Conservation (phyloP, 1,284 basidiomycete species). For the Tylopilus sp. region DNA sequence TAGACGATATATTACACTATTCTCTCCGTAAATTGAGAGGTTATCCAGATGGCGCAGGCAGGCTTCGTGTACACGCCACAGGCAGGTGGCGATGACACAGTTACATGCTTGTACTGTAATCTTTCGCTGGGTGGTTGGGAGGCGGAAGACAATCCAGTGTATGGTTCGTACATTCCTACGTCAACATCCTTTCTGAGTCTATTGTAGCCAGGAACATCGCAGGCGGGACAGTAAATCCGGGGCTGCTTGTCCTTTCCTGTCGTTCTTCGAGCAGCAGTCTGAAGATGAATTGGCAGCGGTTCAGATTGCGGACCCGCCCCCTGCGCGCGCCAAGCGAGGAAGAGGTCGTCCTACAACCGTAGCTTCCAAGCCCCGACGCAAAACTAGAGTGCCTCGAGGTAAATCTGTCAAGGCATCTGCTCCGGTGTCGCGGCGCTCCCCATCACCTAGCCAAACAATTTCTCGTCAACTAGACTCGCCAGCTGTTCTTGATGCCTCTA, state of each 20-base stretch:
- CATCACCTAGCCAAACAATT: constrained; percentile 8
- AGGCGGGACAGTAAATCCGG: constrained; percentile 49
- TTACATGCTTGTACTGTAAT: constrained; percentile 73
- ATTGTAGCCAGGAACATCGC: constrained; percentile 57
- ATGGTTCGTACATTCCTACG: constrained; percentile 22
- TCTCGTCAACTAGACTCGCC: neutral
- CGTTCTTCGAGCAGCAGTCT: constrained; percentile 17
- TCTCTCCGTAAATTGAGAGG: constrained; percentile 1
- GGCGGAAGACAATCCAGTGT: constrained; percentile 73
- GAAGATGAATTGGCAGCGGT: constrained; percentile 12
- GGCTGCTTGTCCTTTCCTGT: constrained; percentile 51
- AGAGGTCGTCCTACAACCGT: constrained; percentile 14
- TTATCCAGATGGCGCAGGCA: constrained; percentile 69
- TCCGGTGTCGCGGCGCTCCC: constrained; percentile 13
- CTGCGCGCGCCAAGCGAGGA: constrained; percentile 18
- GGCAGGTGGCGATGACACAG: constrained; percentile 61
- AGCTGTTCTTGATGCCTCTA: neutral
- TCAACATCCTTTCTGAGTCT: constrained; percentile 10
- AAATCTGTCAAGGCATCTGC: constrained; percentile 20
- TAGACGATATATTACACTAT: constrained; percentile 30
- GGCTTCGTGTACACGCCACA: constrained; percentile 76
- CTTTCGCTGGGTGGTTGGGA: constrained; percentile 78
- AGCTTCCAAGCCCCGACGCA: constrained; percentile 24
- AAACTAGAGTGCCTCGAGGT: constrained; percentile 19
- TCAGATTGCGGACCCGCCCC: constrained; percentile 3